A percentile compares a stretch with the other conserved stretches of the same genome.
Conservation (phyloP, 2,329 filamentous ascomycete genomes). For the Aspergillus caelatus region DNA sequence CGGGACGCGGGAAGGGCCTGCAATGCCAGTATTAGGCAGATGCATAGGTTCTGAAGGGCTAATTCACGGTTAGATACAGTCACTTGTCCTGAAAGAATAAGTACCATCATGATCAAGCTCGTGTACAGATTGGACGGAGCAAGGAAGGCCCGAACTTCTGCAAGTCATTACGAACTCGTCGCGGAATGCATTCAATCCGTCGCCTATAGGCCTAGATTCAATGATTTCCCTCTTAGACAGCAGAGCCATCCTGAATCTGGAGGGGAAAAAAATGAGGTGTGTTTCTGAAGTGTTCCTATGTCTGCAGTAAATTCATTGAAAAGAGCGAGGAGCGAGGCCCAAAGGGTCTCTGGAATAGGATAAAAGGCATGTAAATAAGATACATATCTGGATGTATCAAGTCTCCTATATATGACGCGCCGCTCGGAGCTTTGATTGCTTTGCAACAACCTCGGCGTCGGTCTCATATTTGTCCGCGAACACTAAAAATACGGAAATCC, state of each 20-base stretch:
- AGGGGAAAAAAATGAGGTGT: background rate
- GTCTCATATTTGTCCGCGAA: background rate
- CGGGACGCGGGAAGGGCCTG: background rate
- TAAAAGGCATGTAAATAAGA: background rate
- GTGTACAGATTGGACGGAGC: background rate
- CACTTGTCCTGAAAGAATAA: background rate
- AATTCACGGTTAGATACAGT: constrained; percentile 1
- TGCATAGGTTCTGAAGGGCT: background rate
- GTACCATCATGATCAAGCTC: background rate
- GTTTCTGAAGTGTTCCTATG: background rate
- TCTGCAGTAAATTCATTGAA: background rate
- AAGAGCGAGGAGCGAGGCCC: background rate
- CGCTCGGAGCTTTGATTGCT: background rate
- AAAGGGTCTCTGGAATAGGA: background rate
- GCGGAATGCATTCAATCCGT: background rate
- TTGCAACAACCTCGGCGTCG: background rate
- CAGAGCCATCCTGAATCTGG: background rate
- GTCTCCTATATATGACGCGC: background rate
- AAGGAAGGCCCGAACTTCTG: background rate
- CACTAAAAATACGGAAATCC: background rate
- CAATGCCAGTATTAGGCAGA: background rate
- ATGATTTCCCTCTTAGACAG: background rate
- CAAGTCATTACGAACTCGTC: background rate
- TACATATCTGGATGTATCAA: background rate
- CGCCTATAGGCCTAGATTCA: background rate